These are phyloP conservation scores for Obba rivulosa DNA, from an alignment of 768 basidiomycete genomes.

Conservation along the genomic window DNA sequence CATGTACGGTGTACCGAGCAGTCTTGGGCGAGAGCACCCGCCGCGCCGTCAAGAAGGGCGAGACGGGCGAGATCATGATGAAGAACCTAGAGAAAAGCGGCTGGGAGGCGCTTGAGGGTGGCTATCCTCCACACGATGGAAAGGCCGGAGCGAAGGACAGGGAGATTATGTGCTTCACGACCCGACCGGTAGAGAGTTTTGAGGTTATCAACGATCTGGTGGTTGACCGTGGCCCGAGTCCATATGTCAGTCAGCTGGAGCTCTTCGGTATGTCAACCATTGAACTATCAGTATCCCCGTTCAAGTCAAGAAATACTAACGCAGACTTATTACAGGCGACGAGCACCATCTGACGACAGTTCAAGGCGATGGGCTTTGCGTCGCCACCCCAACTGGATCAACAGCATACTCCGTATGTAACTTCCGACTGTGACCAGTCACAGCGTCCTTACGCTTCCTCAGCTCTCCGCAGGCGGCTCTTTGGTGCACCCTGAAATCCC, in stretches of 20 bases:
- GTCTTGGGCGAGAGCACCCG: conserved; percentile 68
- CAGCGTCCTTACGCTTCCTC: conserved; percentile 25
- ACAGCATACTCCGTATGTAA: conserved; percentile 90
- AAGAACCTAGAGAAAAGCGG: conserved; percentile 84
- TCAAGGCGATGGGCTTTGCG: conserved; percentile 93
- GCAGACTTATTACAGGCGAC: conserved; percentile 56
- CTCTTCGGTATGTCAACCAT: conserved; percentile 72
- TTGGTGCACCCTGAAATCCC: conserved; percentile 98
- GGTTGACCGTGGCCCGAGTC: conserved; percentile 96
- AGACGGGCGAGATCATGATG: conserved; percentile 97
- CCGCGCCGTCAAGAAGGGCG: conserved; percentile 87
- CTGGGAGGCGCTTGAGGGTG: conserved; percentile 95
- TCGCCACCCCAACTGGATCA: conserved; percentile 95
- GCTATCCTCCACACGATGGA: conserved; percentile 43
- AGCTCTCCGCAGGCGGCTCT: conserved; percentile 93
- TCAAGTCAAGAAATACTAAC: not conserved
- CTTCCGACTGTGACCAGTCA: conserved; percentile 6
- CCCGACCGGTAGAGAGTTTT: conserved; percentile 91
- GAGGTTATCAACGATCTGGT: conserved; percentile 96
- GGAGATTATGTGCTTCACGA: conserved; percentile 98
- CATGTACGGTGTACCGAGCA: conserved; percentile 95
- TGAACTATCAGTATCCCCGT: not conserved
- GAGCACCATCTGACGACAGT: conserved; percentile 99
- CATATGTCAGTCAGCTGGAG: conserved; percentile 93
- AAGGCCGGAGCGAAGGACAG: conserved; percentile 64